Evolutionary conservation across 164 flowering plant species (phyloP).

Genomic region (Sextonia rubra): DNA sequence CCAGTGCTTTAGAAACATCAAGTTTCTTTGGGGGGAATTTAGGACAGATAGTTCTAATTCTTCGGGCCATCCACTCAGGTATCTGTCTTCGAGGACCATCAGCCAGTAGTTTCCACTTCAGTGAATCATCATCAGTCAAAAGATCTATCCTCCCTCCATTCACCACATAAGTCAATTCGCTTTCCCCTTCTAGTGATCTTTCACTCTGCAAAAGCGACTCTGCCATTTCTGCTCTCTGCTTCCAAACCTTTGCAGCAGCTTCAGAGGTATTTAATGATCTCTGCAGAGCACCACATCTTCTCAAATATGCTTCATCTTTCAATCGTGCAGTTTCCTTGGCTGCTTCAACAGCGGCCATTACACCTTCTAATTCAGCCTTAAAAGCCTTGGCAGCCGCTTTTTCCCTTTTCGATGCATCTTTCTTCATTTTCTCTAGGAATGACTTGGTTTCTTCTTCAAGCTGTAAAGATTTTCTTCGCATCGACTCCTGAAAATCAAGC

Average conservation of each 20-base stretch:
- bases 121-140: slow-evolving; percentile 48
- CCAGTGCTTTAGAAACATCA: slow-evolving; percentile 32
- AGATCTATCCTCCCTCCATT: slow-evolving; percentile 63
- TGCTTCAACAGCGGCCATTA: slow-evolving; percentile 44
- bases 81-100: slow-evolving; percentile 60
- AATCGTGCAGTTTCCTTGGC: slow-evolving; percentile 40
- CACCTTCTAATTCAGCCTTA: slow-evolving; percentile 43
- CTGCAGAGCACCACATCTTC: slow-evolving; percentile 50
- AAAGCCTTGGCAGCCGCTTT: slow-evolving; percentile 35
- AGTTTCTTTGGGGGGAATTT: slow-evolving; percentile 55
- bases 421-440: slow-evolving; percentile 49
- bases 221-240: slow-evolving; percentile 49
- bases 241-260: slow-evolving; percentile 43
- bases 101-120: slow-evolving; percentile 50
- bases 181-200: slow-evolving; percentile 16
- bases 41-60: slow-evolving; percentile 39
- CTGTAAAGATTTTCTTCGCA: slow-evolving; percentile 23
- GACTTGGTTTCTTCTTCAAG: slow-evolving; percentile 42
- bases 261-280: slow-evolving; percentile 48
- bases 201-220: slow-evolving; percentile 40
- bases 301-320: slow-evolving; percentile 45
- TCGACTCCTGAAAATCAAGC: slow-evolving; percentile 42
- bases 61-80: slow-evolving; percentile 60
- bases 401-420: slow-evolving; percentile 40
- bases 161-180: slow-evolving; percentile 26